Evolutionary conservation across 2,329 filamentous ascomycete species (phyloP), one percentile per base, ranked within the genome.

Genomic region (Apiospora koreana): DNA sequence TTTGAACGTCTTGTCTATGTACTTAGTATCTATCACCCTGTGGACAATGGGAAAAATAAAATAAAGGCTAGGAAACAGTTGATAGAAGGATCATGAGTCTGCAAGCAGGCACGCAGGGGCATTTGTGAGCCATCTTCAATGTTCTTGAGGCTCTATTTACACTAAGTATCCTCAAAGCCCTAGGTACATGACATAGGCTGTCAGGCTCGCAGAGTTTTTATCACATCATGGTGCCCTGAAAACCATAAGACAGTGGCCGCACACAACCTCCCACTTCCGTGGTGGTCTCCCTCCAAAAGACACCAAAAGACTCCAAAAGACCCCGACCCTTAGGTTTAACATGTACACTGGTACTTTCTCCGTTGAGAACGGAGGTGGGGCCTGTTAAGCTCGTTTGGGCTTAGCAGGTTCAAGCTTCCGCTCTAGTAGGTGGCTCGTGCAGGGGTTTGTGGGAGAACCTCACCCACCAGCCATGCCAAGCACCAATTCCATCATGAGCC

Each of bases 321-420:
- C 41, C 41, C 41, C 41, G 50, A 58, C 50, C 50, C 50, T 58
- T 58, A 58, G 50, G 50, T 58, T 35, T 58, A 21, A 14, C 14
- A 58, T 58, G 31, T 62, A 62, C 12, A 28, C 54, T 7, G 16
- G 50, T 62, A 62, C 54, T 62, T 62, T 62, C 54, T 62, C 18
- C 54, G 54, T 62, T 62, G 54, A 62, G 54, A 62, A 62, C 54
- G 31, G 54, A 62, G 54, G 54, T 62, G 54, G 54, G 54, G 54
- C 3, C 5, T 31, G 38, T 62, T n/a, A 62, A 38, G 54, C 28
- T 12, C 3, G 2, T n/a, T 12, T 38, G 54, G 54, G 54, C 18
- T 14, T 62, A 62, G 54, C 31, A 1, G 9, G 9, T 6, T 6
- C 18, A 38, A 62, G 54, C 54, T 62, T 3, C 50, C 21, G 50